Percentiles rank a stretch among this genome's conserved stretches.
These are phyloP conservation scores for Thielaviopsis populi DNA, from an alignment of 2,329 filamentous ascomycete species.

Conservation along the genomic window DNA sequence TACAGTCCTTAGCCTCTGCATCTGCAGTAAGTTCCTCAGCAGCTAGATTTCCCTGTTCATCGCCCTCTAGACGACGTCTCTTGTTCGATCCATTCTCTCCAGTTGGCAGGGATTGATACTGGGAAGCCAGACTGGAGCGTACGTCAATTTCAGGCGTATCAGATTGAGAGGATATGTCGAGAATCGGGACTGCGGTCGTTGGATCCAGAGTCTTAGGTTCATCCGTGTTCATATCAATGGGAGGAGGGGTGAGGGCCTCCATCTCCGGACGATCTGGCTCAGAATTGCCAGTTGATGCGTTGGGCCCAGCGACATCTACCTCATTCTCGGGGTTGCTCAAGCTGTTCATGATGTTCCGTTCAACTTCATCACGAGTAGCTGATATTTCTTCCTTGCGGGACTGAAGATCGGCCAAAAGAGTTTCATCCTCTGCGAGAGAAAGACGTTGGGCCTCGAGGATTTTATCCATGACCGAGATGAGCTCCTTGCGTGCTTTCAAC, in stretches of 20 bases:
- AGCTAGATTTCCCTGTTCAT: slow-evolving; percentile 20
- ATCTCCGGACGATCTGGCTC: slow-evolving; percentile 65
- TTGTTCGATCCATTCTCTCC: slow-evolving; percentile 41
- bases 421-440: slow-evolving; percentile 55
- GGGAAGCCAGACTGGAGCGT: slow-evolving; percentile 24
- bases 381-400: slow-evolving; percentile 60
- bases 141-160: background rate
- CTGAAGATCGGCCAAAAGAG: slow-evolving; percentile 46
- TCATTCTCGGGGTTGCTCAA: slow-evolving; percentile 45
- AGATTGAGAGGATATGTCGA: background rate
- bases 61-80: slow-evolving; percentile 37
- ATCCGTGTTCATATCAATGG: slow-evolving; percentile 28
- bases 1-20: background rate
- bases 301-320: background rate
- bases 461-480: slow-evolving; percentile 71
- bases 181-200: background rate
- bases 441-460: slow-evolving; percentile 59
- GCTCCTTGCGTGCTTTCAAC: slow-evolving; percentile 65
- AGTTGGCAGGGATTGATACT: slow-evolving; percentile 36
- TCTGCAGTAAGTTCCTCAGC: slow-evolving; percentile 21
- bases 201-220: background rate
- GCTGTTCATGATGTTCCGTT: slow-evolving; percentile 78
- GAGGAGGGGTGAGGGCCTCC: slow-evolving; percentile 74
- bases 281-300: background rate
- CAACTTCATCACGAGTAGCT: slow-evolving; percentile 71